These are phyloP conservation scores for Halophytophthora polymorphica DNA, from an alignment of 352 stramenopile species.

Conservation along the genomic window DNA sequence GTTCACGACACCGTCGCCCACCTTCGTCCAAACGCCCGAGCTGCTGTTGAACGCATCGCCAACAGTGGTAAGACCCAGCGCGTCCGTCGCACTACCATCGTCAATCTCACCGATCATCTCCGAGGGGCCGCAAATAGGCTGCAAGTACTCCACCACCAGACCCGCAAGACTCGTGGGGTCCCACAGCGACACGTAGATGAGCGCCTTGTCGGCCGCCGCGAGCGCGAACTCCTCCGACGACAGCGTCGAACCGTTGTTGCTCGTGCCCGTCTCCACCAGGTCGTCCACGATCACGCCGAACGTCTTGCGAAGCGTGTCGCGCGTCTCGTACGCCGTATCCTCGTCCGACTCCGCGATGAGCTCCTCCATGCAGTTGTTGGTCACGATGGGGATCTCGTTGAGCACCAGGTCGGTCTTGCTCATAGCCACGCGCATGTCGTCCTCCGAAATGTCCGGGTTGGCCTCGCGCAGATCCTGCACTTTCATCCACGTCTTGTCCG, in stretches of 20 bases:
- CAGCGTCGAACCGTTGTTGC: not conserved
- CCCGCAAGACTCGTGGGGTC: constrained; percentile 18
- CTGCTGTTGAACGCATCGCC: constrained; percentile 17
- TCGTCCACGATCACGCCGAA: constrained; percentile 1
- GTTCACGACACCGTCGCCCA: constrained; percentile 6
- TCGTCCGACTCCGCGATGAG: too few species aligned
- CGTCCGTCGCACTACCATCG: constrained; percentile 4
- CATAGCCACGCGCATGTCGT: too few species aligned
- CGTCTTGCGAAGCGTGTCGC: too few species aligned
- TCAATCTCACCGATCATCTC: constrained; percentile 11
- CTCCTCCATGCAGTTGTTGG: too few species aligned
- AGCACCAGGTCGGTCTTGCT: too few species aligned
- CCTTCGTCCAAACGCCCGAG: constrained; percentile 6
- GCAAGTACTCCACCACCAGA: constrained; percentile 16
- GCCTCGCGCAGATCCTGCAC: constrained; percentile 12
- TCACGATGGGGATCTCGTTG: too few species aligned
- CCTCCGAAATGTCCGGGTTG: too few species aligned
- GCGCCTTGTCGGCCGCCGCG: constrained; percentile 6
- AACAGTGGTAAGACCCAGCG: not conserved
- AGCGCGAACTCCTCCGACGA: constrained; percentile 10
- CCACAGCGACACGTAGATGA: constrained; percentile 9
- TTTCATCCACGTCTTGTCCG: constrained; percentile 14
- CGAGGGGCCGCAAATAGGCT: constrained; percentile 15
- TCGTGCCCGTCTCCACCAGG: not conserved
- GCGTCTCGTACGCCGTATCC: too few species aligned